Base-by-base conservation (phyloP, 768 basidiomycete genomes). In the Arthromyces matolae region DNA sequence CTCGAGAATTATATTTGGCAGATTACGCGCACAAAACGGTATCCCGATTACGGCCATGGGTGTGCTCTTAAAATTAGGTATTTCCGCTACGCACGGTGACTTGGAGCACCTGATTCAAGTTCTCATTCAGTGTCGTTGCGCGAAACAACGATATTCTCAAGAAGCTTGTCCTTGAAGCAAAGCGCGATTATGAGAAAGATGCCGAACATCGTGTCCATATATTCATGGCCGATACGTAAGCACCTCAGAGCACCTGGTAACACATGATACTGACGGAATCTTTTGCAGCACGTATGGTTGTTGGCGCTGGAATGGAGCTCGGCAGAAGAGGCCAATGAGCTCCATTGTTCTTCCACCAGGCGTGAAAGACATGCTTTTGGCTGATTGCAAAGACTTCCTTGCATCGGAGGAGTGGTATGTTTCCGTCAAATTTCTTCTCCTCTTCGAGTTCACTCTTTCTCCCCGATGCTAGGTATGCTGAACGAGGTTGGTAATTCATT, bases 331-430 rank as follows among this genome's bases (percentile, higher is more conserved):
- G 25, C 90, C 91, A 0, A 86, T 93, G 84, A 88, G 85, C 58
- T 92, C 89, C n/a, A 92, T 93, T 51, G 89, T 93, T 12, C 76
- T 93, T 9, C 89, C 92, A 57, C 88, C 89, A 4, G 89, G 87
- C 34, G 88, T 92, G 8, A 91, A 91, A 60, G 91, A 93, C 62
- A 93, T 93, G 89, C 80, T 92, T 49, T 70, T 92, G 19, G 79
- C 83, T 8, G 90, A 93, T 64, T 91, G 89, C 72, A 88, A 79
- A 58, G 89, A 90, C 61, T 91, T 91, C 68, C 65, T 91, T 59
- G 75, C 76, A 41, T 90, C 89, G 14, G 89, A 92, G 59, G 86
- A 90, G 51, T 90, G 89, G 89, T 89, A 63, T 57, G 86, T 74
- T 36, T 28, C 13, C n/a, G n/a, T n/a, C n/a, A n/a, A n/a, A n/a